These are phyloP conservation scores for Syzygium oleosum DNA, from an alignment of 345 rosid species.

Conservation along the genomic window DNA sequence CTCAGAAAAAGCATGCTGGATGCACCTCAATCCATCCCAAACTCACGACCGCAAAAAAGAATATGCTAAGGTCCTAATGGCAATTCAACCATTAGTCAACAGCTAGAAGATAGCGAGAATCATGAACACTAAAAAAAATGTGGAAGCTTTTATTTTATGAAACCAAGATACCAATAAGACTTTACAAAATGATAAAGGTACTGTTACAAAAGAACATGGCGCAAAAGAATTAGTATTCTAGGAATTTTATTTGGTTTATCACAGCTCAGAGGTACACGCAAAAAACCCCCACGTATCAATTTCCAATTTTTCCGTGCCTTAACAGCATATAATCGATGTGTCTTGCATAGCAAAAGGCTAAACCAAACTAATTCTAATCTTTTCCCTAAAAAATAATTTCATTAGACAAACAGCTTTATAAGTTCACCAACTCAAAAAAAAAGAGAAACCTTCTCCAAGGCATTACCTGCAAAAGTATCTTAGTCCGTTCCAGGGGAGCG, in stretches of 20 bases:
- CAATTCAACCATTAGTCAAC: not conserved
- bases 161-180: not conserved
- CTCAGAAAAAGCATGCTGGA: not conserved
- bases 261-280: not conserved
- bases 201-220: not conserved
- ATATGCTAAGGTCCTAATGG: not conserved
- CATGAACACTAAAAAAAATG: not conserved
- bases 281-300: not conserved
- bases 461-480: slow-evolving; percentile 84
- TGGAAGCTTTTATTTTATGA: not conserved
- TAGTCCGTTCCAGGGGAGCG: slow-evolving; percentile 87
- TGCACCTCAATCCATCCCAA: not conserved
- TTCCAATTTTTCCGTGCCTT: not conserved
- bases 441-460: not conserved
- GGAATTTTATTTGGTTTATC: not conserved
- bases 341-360: not conserved
- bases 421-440: not conserved
- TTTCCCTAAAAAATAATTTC: not conserved
- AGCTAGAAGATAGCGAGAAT: not conserved
- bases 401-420: not conserved
- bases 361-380: not conserved
- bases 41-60: not conserved
- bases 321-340: not conserved
- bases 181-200: not conserved
- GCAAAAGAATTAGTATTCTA: not conserved